Conservation (phyloP, 495 filamentous ascomycete genomes). For the Neurospora hispaniola region DNA sequence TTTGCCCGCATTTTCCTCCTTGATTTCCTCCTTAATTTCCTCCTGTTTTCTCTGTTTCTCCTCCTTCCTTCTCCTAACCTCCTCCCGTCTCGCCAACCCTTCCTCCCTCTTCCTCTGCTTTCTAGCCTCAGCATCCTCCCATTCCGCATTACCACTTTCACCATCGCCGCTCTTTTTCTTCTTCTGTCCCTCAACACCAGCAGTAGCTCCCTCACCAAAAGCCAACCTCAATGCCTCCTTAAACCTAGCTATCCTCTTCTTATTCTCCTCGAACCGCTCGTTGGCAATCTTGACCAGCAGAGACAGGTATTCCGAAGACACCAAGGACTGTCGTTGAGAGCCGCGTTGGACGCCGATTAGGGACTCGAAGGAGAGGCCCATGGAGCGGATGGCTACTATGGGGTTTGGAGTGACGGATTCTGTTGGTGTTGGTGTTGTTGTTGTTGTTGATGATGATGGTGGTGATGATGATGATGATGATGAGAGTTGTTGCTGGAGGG, state of each 20-base stretch:
- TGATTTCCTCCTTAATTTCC: not conserved
- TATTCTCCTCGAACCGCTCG: conserved; percentile 65
- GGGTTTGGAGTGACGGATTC: conserved; percentile 38
- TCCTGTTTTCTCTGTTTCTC: not conserved
- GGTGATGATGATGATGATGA: not conserved
- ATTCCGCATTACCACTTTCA: conserved; percentile 10
- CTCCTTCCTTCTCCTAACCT: conserved; percentile 8
- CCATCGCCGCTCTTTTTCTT: conserved; percentile 9
- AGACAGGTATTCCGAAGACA: conserved; percentile 48
- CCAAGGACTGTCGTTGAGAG: conserved; percentile 24
- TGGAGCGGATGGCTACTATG: conserved; percentile 74
- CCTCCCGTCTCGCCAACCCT: conserved; percentile 41
- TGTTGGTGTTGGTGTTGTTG: not conserved
- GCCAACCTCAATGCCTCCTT: conserved; percentile 29
- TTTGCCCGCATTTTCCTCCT: conserved; percentile 9
- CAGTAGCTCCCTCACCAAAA: conserved; percentile 1
- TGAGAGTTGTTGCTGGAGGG: conserved; percentile 8
- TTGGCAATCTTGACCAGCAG: conserved; percentile 60
- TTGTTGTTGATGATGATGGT: not conserved
- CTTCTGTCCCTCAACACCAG: not conserved
- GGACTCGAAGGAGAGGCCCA: conserved; percentile 68
- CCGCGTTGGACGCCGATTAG: conserved; percentile 53
- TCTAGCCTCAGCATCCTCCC: conserved; percentile 49
- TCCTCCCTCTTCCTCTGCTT: conserved; percentile 52
- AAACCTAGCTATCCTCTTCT: conserved; percentile 56